Evolutionary conservation across 2,329 filamentous ascomycete genomes (phyloP), one percentile per base, ranked within the genome.

Genomic region (Alternaria sp.): DNA sequence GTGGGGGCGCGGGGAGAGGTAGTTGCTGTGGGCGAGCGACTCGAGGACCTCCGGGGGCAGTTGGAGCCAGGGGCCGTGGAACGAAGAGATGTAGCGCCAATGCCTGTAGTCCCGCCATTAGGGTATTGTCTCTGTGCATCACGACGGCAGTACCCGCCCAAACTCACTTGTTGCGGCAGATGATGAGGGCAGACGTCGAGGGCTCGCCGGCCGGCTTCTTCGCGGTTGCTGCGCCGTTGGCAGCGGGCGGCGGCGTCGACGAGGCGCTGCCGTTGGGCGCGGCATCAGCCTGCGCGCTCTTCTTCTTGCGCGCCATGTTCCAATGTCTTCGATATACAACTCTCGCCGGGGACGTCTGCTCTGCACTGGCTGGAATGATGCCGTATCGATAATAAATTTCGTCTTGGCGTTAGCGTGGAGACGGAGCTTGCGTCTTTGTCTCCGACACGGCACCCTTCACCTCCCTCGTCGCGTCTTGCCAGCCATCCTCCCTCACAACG

Each of bases 11-110:
- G 90, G 90, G 69, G 90, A 89, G 68, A 90, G 89, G 82, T 90
- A 94, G 81, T 95, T 96, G 78, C 88, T 89, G 81, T 93, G 89
- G 58, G 92, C 92, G 55, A 96, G 87, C 54, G 87, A 89, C 78
- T 94, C 90, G 80, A 96, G 89, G 60, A 94, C 87, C 79, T 95
- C 92, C 66, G 89, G 87, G 20, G 92, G 91, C 60, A 95, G 84
- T 79, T 93, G 90, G 14, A 94, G 87, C 93, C 93, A 96, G 70
- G 92, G 89, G 23, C 92, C 93, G 75, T 94, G 90, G 75, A 92
- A 96, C 26, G 90, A 91, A 21, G 92, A 94, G 63, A 96, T 94
- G 78, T 93, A 93, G 67, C 89, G 87, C 92, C 92, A 95, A 82
- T 95, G 92, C 78, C 92, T 95, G 70, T 41, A 15, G 45, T 14